Percentiles rank a stretch among this genome's conserved stretches.
Conservation (phyloP, 2,329 filamentous ascomycete genomes). For the Ceratocystis harringtonii region DNA sequence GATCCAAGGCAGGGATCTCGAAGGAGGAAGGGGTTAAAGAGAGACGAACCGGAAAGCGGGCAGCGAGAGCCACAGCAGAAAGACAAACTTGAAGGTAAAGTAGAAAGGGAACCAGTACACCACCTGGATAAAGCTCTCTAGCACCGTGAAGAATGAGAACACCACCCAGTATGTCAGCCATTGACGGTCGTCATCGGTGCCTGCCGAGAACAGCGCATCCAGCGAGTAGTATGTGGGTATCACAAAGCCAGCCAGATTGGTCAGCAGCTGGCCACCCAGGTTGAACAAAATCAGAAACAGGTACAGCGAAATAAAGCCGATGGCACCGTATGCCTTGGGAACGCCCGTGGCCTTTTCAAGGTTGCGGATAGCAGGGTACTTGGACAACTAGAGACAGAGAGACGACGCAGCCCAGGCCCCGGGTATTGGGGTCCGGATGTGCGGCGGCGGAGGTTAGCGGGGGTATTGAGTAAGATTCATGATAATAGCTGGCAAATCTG, state of each 20-base stretch:
- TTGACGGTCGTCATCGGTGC: slow-evolving; percentile 68
- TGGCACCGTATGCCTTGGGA: slow-evolving; percentile 71
- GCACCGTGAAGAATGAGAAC: slow-evolving; percentile 66
- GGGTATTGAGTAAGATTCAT: background rate
- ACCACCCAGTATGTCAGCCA: slow-evolving; percentile 83
- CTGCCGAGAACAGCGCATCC: slow-evolving; percentile 55
- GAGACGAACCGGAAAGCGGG: slow-evolving; percentile 71
- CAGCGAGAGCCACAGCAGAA: slow-evolving; percentile 94
- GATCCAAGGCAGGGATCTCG: background rate
- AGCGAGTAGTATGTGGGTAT: slow-evolving; percentile 77
- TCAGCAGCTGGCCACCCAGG: slow-evolving; percentile 74
- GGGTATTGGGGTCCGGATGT: background rate
- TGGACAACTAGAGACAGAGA: slow-evolving; percentile 50
- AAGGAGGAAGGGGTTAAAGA: slow-evolving; percentile 18
- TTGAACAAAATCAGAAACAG: slow-evolving; percentile 90
- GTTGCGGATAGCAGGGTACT: slow-evolving; percentile 71
- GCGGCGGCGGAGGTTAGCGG: slow-evolving; percentile 3
- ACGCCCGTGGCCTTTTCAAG: slow-evolving; percentile 71
- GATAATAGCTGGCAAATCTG: too few relatives aligned
- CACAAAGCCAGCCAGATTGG: slow-evolving; percentile 72
- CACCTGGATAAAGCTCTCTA: slow-evolving; percentile 69
- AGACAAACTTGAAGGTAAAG: slow-evolving; percentile 98
- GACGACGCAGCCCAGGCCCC: background rate
- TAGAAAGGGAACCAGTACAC: slow-evolving; percentile 98
- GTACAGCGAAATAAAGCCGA: slow-evolving; percentile 63